Percentiles rank a stretch among this genome's conserved stretches.
Evolutionary conservation across 2,329 filamentous ascomycete species (phyloP).

Genomic region (Massarina eburnea): DNA sequence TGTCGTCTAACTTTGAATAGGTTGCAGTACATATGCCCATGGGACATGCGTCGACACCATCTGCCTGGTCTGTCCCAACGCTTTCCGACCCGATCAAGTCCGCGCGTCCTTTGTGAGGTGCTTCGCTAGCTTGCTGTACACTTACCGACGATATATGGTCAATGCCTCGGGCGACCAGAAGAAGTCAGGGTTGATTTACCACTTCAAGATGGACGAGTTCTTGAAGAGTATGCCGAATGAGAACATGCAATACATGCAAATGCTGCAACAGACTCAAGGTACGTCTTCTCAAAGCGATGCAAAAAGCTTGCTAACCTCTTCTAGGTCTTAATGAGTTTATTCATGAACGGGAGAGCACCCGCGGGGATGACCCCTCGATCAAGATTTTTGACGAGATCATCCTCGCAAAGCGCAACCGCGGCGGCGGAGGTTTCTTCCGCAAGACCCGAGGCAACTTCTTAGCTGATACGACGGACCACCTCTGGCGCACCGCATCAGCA

Average conservation of each 20-base stretch:
- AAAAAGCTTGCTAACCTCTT: constrained; percentile 10
- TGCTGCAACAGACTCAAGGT: constrained; percentile 67
- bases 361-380: constrained; percentile 64
- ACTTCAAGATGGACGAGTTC: constrained; percentile 69
- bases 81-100: constrained; percentile 67
- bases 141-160: constrained; percentile 65
- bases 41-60: constrained; percentile 61
- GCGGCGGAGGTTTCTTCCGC: constrained; percentile 65
- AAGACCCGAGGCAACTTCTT: constrained; percentile 64
- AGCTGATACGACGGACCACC: constrained; percentile 72
- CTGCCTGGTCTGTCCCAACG: constrained; percentile 65
- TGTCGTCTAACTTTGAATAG: constrained; percentile 36
- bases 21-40: constrained; percentile 61
- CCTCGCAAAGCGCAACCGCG: constrained; percentile 72
- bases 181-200: constrained; percentile 63
- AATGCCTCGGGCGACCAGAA: constrained; percentile 63
- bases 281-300: constrained; percentile 12
- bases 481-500: constrained; percentile 70
- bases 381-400: constrained; percentile 85
- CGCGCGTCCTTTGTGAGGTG: constrained; percentile 69
- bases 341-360: constrained; percentile 72
- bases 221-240: constrained; percentile 65
- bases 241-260: constrained; percentile 64
- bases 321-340: constrained; percentile 80
- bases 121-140: constrained; percentile 69